A percentile compares a stretch with the other conserved stretches of the same genome.
These are phyloP conservation scores for Canavalia ensiformis DNA, from an alignment of 306 rosid species.

Conservation along the genomic window DNA sequence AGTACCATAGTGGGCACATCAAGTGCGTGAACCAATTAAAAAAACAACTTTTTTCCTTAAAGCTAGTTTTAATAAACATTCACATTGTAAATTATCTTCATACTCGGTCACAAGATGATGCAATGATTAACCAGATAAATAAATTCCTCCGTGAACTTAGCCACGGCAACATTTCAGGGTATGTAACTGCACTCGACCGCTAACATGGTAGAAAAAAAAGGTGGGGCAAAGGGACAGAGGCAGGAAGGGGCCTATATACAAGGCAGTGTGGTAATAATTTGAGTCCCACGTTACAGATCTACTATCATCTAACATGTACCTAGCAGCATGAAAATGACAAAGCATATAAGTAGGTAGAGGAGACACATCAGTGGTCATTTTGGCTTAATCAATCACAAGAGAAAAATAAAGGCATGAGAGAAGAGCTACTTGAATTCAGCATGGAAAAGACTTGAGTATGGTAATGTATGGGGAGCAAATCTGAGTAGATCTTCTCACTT, in stretches of 20 bases:
- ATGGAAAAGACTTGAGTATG: neutral
- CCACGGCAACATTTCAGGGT: conserved; percentile 11
- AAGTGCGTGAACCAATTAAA: neutral
- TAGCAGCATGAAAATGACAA: conserved; percentile 23
- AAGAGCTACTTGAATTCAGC: neutral
- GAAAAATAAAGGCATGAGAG: neutral
- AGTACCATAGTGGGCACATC: neutral
- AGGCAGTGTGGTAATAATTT: conserved; percentile 9
- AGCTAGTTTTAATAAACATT: neutral
- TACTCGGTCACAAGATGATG: too few species aligned
- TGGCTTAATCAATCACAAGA: conserved; percentile 24
- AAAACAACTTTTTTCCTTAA: neutral
- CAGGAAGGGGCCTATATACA: neutral
- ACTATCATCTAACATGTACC: neutral
- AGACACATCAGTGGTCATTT: conserved; percentile 12
- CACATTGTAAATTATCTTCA: neutral
- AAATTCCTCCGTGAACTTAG: neutral
- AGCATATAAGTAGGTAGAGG: conserved; percentile 30
- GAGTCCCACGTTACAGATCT: neutral
- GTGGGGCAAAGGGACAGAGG: neutral
- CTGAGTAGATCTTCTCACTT: conserved; percentile 17
- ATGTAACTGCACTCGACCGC: neutral
- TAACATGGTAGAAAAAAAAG: neutral
- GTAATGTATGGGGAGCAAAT: conserved; percentile 11
- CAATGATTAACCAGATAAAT: too few species aligned